Evolutionary conservation across 2,329 filamentous ascomycete genomes (phyloP).

Genomic region (Fusarium chaquense): DNA sequence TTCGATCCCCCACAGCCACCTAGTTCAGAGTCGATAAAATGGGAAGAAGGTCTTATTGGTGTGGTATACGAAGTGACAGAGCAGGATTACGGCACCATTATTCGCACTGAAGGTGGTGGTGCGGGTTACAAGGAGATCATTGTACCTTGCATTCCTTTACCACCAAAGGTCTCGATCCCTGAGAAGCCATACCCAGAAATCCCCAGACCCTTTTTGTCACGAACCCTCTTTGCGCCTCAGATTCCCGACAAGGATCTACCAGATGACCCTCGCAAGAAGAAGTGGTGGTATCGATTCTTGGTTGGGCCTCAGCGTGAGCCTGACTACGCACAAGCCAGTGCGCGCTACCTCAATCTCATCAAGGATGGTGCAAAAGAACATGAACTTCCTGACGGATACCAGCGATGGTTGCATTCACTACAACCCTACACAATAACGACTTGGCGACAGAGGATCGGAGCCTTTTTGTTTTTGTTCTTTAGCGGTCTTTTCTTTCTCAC

Average conservation of each 20-base stretch:
- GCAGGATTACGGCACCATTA: constrained; percentile 84
- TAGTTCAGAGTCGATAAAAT: constrained; percentile 53
- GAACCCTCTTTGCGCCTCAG: constrained; percentile 82
- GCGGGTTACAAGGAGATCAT: constrained; percentile 85
- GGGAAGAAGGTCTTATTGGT: constrained; percentile 87
- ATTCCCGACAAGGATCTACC: constrained; percentile 53
- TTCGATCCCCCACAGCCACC: constrained; percentile 44
- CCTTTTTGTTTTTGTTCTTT: constrained; percentile 68
- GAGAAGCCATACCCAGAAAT: constrained; percentile 65
- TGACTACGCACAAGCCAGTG: constrained; percentile 83
- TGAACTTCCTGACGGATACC: constrained; percentile 82
- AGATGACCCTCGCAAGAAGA: constrained; percentile 51
- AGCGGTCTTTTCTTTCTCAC: constrained; percentile 69
- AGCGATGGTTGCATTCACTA: constrained; percentile 76
- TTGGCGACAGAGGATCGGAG: constrained; percentile 73
- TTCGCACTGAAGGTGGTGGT: constrained; percentile 91
- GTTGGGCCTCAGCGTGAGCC: constrained; percentile 66
- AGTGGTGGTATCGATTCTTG: constrained; percentile 62
- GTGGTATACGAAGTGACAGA: constrained; percentile 95
- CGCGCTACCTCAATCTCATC: constrained; percentile 85
- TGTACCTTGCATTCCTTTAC: constrained; percentile 80
- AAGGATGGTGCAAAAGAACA: constrained; percentile 83
- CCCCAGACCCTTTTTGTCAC: constrained; percentile 79
- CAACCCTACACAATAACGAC: constrained; percentile 78
- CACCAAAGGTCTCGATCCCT: constrained; percentile 70